Conservation (phyloP, 2,329 filamentous ascomycete genomes). For the Talaromyces sp. region DNA sequence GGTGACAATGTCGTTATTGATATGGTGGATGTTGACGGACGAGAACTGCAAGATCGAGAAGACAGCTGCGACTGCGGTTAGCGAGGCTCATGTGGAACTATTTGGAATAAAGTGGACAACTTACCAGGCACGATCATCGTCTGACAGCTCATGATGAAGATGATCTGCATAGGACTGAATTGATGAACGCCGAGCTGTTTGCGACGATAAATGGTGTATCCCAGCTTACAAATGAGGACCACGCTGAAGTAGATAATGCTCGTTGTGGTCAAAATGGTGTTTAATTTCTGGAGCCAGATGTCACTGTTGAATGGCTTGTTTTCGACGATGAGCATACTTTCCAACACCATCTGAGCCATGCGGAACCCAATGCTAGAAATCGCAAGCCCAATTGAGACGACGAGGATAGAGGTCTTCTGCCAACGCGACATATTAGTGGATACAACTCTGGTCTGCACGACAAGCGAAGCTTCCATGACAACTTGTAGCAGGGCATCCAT, state of each 20-base stretch:
- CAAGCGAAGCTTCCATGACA: slow-evolving; percentile 57
- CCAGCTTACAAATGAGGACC: slow-evolving; percentile 62
- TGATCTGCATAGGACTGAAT: slow-evolving; percentile 63
- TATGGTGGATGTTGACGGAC: slow-evolving; percentile 46
- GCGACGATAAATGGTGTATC: slow-evolving; percentile 55
- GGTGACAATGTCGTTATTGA: slow-evolving; percentile 55
- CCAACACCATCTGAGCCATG: slow-evolving; percentile 51
- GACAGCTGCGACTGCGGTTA: slow-evolving; percentile 48
- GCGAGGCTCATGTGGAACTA: slow-evolving; percentile 17
- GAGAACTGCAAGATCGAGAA: slow-evolving; percentile 59
- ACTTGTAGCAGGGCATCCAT: slow-evolving; percentile 53
- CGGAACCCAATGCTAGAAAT: slow-evolving; percentile 53
- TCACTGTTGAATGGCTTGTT: slow-evolving; percentile 27
- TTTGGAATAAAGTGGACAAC: slow-evolving; percentile 21
- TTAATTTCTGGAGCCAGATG: slow-evolving; percentile 42
- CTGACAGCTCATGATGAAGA: slow-evolving; percentile 66
- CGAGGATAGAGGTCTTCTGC: slow-evolving; percentile 47
- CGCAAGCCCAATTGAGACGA: slow-evolving; percentile 48
- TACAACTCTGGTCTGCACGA: slow-evolving; percentile 62
- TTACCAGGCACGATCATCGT: slow-evolving; percentile 63
- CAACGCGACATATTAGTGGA: slow-evolving; percentile 49
- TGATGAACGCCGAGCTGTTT: slow-evolving; percentile 55
- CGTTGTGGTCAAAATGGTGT: slow-evolving; percentile 52
- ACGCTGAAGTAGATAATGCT: slow-evolving; percentile 61
- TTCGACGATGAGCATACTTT: slow-evolving; percentile 40